Evolutionary conservation across 2,329 filamentous ascomycete species (phyloP).

Genomic region (Daldinia eschscholtzii): DNA sequence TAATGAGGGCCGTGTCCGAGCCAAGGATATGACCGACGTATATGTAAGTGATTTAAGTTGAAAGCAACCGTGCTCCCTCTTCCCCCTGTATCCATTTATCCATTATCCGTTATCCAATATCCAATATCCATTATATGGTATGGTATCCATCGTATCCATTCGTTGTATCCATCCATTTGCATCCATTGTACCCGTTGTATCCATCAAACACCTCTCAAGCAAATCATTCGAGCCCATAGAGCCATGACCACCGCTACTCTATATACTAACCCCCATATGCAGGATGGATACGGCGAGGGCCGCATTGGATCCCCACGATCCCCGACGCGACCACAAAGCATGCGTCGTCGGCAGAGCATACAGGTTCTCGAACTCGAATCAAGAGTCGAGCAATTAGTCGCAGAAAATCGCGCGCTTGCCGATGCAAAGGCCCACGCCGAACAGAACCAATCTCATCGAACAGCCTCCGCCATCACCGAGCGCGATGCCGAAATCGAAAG

Average conservation of each 20-base stretch:
- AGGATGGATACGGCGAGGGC: slow-evolving; percentile 96
- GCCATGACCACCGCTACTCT: slow-evolving; percentile 32
- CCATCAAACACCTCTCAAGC: background rate
- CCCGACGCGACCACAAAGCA: slow-evolving; percentile 92
- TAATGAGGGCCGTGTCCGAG: slow-evolving; percentile 87
- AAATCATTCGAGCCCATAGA: slow-evolving; percentile 11
- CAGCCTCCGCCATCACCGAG: slow-evolving; percentile 79
- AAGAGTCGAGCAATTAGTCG: slow-evolving; percentile 83
- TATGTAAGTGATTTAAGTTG: slow-evolving; percentile 75
- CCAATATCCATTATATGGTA: background rate
- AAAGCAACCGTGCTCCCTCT: background rate
- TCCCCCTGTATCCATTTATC: background rate
- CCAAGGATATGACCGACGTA: slow-evolving; percentile 90
- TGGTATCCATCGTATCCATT: background rate
- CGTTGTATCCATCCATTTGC: background rate
- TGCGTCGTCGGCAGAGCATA: slow-evolving; percentile 97
- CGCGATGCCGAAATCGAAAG: slow-evolving; percentile 89
- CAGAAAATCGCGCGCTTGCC: slow-evolving; percentile 84
- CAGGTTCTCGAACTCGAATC: slow-evolving; percentile 93
- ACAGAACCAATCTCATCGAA: slow-evolving; percentile 72
- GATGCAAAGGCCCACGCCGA: slow-evolving; percentile 80
- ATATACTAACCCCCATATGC: slow-evolving; percentile 46
- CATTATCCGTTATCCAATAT: background rate
- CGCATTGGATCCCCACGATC: slow-evolving; percentile 88
- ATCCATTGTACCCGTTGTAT: background rate